Conservation (phyloP, 768 basidiomycete species). For the Suillus spraguei region DNA sequence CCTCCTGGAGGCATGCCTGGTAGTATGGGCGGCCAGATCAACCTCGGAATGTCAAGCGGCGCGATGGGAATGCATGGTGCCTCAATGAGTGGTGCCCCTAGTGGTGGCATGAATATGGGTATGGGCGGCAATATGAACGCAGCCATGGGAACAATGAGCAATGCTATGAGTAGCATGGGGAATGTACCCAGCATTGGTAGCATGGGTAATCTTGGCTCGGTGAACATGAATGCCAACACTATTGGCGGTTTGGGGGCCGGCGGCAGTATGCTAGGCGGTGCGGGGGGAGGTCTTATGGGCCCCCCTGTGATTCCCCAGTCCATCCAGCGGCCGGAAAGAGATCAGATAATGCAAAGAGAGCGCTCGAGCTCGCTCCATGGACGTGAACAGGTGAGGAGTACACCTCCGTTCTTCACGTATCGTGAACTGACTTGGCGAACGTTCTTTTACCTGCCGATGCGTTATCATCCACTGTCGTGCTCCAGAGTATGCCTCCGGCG, state of each 20-base stretch:
- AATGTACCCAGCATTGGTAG: conserved; percentile 20
- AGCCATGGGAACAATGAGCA: conserved; percentile 22
- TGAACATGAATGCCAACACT: conserved; percentile 22
- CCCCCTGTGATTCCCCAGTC: conserved; percentile 37
- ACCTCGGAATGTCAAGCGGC: conserved; percentile 18
- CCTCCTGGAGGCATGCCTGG: conserved; percentile 15
- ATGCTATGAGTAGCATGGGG: conserved; percentile 16
- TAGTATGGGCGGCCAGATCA: conserved; percentile 7
- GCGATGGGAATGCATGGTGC: conserved; percentile 21
- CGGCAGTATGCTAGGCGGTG: conserved; percentile 30
- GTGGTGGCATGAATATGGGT: conserved; percentile 3
- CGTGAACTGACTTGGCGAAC: conserved; percentile 1
- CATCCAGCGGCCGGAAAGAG: conserved; percentile 26
- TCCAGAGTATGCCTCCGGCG: conserved; percentile 28
- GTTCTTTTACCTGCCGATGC: conserved; percentile 8
- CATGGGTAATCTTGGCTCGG: conserved; percentile 23
- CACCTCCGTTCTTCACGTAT: not conserved
- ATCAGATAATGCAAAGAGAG: conserved; percentile 31
- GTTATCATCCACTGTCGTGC: not conserved
- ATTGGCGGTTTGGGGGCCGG: conserved; percentile 23
- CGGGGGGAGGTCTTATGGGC: conserved; percentile 40
- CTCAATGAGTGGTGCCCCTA: conserved; percentile 16
- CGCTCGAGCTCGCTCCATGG: conserved; percentile 23
- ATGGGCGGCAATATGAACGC: conserved; percentile 17
- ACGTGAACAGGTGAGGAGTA: conserved; percentile 27